Evolutionary conservation across 768 basidiomycete genomes (phyloP).

Genomic region (Mycena kentingensis): DNA sequence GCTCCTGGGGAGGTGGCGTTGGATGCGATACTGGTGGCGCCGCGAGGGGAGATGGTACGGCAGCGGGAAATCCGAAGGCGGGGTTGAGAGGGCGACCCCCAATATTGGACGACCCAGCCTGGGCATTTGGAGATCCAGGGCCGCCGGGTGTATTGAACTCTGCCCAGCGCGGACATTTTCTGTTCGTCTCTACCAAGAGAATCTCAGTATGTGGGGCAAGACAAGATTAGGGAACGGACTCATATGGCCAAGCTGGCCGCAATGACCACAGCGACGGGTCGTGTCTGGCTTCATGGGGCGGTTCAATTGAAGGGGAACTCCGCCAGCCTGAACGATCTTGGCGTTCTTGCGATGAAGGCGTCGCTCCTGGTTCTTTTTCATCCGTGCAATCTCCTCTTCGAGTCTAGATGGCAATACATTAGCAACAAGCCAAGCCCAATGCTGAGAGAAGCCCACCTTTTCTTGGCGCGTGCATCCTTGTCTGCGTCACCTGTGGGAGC

Average conservation of each 20-base stretch:
- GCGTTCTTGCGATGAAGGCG: constrained; percentile 94
- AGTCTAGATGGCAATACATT: constrained; percentile 51
- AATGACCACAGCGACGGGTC: constrained; percentile 92
- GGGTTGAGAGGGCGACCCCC: constrained; percentile 43
- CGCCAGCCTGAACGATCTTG: constrained; percentile 89
- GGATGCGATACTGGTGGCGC: constrained; percentile 73
- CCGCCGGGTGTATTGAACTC: constrained; percentile 83
- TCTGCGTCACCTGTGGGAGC: constrained; percentile 92
- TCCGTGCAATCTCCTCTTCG: constrained; percentile 89
- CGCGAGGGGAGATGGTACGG: constrained; percentile 71
- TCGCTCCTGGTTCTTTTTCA: constrained; percentile 98
- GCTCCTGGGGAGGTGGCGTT: constrained; percentile 45
- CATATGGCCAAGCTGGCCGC: constrained; percentile 98
- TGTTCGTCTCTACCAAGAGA: constrained; percentile 76
- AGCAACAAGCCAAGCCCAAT: no score
- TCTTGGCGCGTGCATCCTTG: constrained; percentile 87
- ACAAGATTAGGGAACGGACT: constrained; percentile 56
- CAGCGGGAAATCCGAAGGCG: constrained; percentile 55
- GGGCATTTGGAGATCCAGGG: no score
- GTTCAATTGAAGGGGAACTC: constrained; percentile 79
- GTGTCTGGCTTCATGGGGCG: constrained; percentile 90
- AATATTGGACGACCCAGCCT: constrained; percentile 24
- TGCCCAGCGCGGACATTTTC: constrained; percentile 95
- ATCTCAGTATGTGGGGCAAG: constrained; percentile 10
- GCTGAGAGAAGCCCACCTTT: constrained; percentile 60